Conservation (phyloP, 2,329 filamentous ascomycete species). For the Colletotrichum navitas region DNA sequence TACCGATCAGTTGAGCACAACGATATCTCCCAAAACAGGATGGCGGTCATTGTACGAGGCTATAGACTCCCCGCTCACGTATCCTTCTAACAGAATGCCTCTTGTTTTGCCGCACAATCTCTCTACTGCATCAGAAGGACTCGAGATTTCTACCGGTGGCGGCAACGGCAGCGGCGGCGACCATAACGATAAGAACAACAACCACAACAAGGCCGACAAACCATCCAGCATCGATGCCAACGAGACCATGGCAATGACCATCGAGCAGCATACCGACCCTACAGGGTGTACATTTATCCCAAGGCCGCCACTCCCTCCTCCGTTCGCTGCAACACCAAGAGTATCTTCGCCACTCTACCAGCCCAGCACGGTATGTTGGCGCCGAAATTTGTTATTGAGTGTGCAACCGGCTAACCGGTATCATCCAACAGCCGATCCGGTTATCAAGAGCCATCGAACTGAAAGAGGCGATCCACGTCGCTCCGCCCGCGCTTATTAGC, state of each 20-base stretch:
- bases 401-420: background rate
- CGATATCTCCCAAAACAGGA: background rate
- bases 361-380: constrained; percentile 3
- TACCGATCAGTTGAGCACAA: no score
- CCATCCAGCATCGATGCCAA: background rate
- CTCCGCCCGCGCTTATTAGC: background rate
- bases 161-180: background rate
- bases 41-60: background rate
- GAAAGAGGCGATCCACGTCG: background rate
- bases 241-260: background rate
- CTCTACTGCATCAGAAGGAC: background rate
- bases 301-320: constrained; percentile 49
- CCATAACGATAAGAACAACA: background rate
- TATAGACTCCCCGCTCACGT: background rate
- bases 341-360: background rate
- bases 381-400: background rate
- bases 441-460: background rate
- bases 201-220: background rate
- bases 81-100: background rate
- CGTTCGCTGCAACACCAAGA: constrained; percentile 20
- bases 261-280: background rate
- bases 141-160: background rate
- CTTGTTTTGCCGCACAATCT: background rate
- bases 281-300: background rate
- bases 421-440: background rate